Conservation (phyloP, 73 alveolate species). For the Loxodes magnus region DNA sequence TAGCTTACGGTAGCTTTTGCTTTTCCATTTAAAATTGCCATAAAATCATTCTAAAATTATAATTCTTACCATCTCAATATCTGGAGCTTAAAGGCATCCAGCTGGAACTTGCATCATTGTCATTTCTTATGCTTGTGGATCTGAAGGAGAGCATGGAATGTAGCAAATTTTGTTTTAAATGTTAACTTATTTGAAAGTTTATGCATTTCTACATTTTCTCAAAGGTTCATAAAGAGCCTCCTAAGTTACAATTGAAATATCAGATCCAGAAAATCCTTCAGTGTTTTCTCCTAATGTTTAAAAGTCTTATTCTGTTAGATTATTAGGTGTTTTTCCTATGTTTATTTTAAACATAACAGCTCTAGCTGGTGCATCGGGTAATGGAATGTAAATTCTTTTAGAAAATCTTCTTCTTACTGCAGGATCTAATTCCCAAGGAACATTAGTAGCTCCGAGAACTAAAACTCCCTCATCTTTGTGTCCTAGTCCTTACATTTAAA, state of each 20-base stretch:
- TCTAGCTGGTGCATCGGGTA: constrained; percentile 86
- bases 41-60: constrained; percentile 38
- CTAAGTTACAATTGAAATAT: constrained; percentile 34
- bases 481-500: constrained; percentile 96
- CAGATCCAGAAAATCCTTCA: constrained; percentile 59
- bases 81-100: constrained; percentile 44
- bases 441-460: constrained; percentile 96
- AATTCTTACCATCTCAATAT: no score
- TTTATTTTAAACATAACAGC: constrained; percentile 39
- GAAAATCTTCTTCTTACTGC: constrained; percentile 96
- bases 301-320: constrained; percentile 52
- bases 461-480: constrained; percentile 77
- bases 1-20: constrained; percentile 63
- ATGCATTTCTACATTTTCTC: constrained; percentile 37
- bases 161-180: not conserved
- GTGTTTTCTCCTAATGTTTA: constrained; percentile 29
- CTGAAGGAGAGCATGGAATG: constrained; percentile 38
- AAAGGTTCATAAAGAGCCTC: constrained; percentile 53
- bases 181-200: constrained; percentile 20
- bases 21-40: constrained; percentile 41
- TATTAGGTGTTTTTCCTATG: constrained; percentile 54
- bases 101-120: constrained; percentile 43
- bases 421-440: constrained; percentile 96
- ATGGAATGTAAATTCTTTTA: constrained; percentile 94
- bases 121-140: constrained; percentile 53